phyloP scores from a whole-genome alignment of 352 stramenopile genomes.

The Globisporangium cylindrosporum region DNA sequence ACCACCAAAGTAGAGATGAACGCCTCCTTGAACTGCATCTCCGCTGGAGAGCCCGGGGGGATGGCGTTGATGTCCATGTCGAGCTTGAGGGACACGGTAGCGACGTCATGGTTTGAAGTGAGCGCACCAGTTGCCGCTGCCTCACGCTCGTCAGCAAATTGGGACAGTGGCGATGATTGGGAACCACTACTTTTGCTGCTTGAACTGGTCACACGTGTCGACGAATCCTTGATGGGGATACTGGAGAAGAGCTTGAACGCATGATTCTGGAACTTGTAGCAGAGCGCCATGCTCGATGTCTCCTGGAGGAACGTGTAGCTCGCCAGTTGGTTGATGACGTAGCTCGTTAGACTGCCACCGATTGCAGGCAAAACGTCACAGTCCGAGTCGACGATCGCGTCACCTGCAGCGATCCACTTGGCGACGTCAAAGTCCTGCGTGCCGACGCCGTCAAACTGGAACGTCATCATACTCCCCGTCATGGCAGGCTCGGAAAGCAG shows the following conservation, averaged over 20 bases:
- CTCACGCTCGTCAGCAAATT: slow-evolving; percentile 32
- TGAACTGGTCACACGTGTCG: slow-evolving; percentile 11
- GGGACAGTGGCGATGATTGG: slow-evolving; percentile 1
- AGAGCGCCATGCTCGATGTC: slow-evolving; percentile 40
- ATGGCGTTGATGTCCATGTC: slow-evolving; percentile 61
- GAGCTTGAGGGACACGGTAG: slow-evolving; percentile 45
- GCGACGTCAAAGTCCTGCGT: slow-evolving; percentile 58
- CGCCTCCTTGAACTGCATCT: slow-evolving; percentile 43
- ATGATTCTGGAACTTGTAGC: slow-evolving; percentile 58
- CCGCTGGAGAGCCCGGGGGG: slow-evolving; percentile 42
- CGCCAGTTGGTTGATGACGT: slow-evolving; percentile 36
- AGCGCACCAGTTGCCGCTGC: slow-evolving; percentile 31
- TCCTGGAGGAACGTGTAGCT: slow-evolving; percentile 46
- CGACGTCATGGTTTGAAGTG: slow-evolving; percentile 42
- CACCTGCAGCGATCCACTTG: slow-evolving; percentile 45
- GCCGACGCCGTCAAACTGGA: slow-evolving; percentile 55
- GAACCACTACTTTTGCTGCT: background rate
- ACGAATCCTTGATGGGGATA: slow-evolving; percentile 37
- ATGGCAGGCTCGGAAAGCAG: slow-evolving; percentile 28
- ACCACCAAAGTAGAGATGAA: slow-evolving; percentile 35
- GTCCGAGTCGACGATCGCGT: slow-evolving; percentile 28
- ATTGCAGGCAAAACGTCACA: slow-evolving; percentile 39
- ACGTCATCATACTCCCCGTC: slow-evolving; percentile 43
- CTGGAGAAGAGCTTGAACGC: slow-evolving; percentile 49
- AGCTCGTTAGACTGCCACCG: slow-evolving; percentile 31